Evolutionary conservation across 2,329 filamentous ascomycete species (phyloP).

Genomic region (Orbilia brochopaga): DNA sequence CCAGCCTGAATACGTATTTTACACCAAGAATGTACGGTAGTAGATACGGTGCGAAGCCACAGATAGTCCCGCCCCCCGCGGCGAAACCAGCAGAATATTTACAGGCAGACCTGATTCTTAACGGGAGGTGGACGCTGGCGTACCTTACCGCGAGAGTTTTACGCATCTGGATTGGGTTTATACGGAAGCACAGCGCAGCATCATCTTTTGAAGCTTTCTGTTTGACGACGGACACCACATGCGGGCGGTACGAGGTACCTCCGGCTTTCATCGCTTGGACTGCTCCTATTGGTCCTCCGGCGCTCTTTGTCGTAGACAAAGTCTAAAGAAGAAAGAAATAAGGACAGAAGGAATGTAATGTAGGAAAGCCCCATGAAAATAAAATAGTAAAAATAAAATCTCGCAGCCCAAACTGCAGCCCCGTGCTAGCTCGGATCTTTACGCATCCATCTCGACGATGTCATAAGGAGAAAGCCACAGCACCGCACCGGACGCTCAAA

Average conservation of each 20-base stretch:
- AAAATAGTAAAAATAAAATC: not conserved
- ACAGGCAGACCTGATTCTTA: no score
- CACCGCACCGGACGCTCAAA: not conserved
- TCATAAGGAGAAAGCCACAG: constrained; percentile 25
- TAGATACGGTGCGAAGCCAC: not conserved
- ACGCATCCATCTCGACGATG: constrained; percentile 6
- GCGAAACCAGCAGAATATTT: not conserved
- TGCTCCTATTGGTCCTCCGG: not conserved
- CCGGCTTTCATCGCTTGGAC: not conserved
- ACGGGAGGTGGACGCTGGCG: no score
- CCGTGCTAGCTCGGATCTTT: constrained; percentile 35
- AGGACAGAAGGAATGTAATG: not conserved
- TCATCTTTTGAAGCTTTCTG: not conserved
- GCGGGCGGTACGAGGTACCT: not conserved
- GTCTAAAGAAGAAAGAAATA: not conserved
- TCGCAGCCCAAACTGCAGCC: constrained; percentile 8
- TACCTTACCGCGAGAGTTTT: no score
- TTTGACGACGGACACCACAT: constrained; percentile 3
- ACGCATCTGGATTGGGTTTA: no score
- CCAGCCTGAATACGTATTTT: not conserved
- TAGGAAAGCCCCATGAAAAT: no score
- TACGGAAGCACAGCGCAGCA: no score
- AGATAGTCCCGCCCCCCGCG: not conserved
- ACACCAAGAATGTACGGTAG: not conserved
- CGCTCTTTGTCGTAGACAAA: constrained; percentile 1